These are phyloP conservation scores for Protomyces macrosporus DNA, from an alignment of 1,139 yeast species.

Conservation along the genomic window DNA sequence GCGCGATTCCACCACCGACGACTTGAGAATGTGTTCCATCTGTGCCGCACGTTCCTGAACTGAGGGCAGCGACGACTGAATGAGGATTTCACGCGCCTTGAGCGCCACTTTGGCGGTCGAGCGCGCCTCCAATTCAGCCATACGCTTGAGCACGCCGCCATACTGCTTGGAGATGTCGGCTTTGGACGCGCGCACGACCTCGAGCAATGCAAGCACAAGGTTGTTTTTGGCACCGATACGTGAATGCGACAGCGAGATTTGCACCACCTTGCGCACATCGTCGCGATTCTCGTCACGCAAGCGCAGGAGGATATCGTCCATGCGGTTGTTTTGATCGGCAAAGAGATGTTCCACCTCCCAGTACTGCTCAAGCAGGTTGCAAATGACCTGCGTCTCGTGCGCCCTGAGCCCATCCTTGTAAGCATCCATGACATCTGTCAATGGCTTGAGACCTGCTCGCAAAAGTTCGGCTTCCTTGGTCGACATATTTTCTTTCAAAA, in stretches of 20 bases:
- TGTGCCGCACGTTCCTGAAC: constrained; percentile 94
- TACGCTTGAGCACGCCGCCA: constrained; percentile 63
- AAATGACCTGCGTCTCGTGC: constrained; percentile 76
- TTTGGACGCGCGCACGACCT: constrained; percentile 44
- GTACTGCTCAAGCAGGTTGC: constrained; percentile 63
- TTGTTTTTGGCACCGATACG: constrained; percentile 91
- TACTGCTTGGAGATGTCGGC: constrained; percentile 66
- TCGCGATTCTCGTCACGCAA: constrained; percentile 83
- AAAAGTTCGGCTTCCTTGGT: constrained; percentile 50
- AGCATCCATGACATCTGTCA: constrained; percentile 61
- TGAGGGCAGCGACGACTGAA: constrained; percentile 94
- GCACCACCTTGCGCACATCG: constrained; percentile 66
- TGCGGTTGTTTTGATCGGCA: constrained; percentile 68
- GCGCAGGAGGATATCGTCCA: constrained; percentile 69
- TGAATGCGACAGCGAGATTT: constrained; percentile 76
- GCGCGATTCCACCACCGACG: constrained; percentile 81
- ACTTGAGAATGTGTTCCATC: constrained; percentile 87
- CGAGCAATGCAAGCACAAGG: constrained; percentile 73
- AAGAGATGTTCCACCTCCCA: constrained; percentile 71
- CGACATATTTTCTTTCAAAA: constrained; percentile 41
- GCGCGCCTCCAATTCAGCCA: constrained; percentile 84
- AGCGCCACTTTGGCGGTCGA: constrained; percentile 91
- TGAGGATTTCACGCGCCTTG: constrained; percentile 91
- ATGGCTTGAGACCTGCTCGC: constrained; percentile 61
- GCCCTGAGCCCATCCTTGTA: constrained; percentile 72